These are phyloP conservation scores for Lizonia empirigonia DNA, from an alignment of 2,329 filamentous ascomycete genomes.

Conservation along the genomic window DNA sequence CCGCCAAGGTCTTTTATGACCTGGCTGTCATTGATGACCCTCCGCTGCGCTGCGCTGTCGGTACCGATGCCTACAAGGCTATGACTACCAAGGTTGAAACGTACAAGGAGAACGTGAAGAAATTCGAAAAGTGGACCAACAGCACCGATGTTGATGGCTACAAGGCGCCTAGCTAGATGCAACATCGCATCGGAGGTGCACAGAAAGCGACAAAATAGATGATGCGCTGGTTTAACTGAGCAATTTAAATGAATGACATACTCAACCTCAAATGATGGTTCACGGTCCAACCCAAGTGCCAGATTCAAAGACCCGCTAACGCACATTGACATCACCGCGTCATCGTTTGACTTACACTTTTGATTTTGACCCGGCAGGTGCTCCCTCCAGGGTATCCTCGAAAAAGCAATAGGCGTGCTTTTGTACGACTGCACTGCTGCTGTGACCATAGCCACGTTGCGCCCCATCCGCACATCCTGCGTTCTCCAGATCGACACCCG, in stretches of 20 bases:
- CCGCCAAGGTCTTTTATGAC: slow-evolving; percentile 59
- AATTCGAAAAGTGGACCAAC: slow-evolving; percentile 57
- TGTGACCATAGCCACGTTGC: slow-evolving; percentile 26
- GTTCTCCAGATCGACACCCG: not conserved
- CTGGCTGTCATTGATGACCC: slow-evolving; percentile 59
- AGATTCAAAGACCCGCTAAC: not conserved
- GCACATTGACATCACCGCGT: not conserved
- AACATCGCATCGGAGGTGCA: not conserved
- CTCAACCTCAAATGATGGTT: not conserved
- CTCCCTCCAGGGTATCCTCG: not conserved
- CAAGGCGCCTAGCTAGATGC: slow-evolving; percentile 29
- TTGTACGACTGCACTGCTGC: slow-evolving; percentile 15
- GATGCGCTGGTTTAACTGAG: not conserved
- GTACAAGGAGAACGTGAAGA: slow-evolving; percentile 56
- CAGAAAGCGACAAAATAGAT: not conserved
- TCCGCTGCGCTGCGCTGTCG: slow-evolving; percentile 60
- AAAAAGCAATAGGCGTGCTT: not conserved
- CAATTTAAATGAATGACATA: not conserved
- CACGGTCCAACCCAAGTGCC: not conserved
- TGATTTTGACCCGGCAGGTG: not conserved
- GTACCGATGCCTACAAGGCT: slow-evolving; percentile 58
- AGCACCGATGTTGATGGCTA: slow-evolving; percentile 56
- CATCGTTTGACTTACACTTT: not conserved
- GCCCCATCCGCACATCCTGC: not conserved
- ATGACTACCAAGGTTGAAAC: slow-evolving; percentile 59